Evolutionary conservation across 345 rosid species (phyloP).

Genomic region (Linum tenue): DNA sequence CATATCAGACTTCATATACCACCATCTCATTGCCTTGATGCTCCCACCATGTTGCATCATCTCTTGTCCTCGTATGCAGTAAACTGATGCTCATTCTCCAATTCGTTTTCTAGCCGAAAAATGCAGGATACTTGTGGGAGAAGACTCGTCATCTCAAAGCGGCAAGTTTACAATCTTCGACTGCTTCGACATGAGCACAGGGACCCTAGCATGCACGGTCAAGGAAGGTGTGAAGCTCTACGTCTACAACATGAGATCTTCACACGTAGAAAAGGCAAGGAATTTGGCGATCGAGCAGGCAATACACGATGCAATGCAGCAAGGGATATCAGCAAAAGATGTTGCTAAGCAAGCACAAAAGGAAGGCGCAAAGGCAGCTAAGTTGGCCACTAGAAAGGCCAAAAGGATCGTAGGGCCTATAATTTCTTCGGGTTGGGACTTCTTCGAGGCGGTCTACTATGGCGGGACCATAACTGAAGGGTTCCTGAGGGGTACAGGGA

Average conservation of each 20-base stretch:
- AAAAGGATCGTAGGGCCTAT: constrained; percentile 83
- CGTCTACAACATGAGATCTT: constrained; percentile 63
- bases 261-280: constrained; percentile 68
- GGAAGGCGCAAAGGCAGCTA: constrained; percentile 85
- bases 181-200: constrained; percentile 89
- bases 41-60: neutral
- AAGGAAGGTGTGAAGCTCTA: constrained; percentile 92
- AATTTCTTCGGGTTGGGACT: constrained; percentile 92
- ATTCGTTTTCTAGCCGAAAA: constrained; percentile 51
- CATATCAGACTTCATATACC: too few relatives aligned
- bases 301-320: constrained; percentile 50
- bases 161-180: constrained; percentile 74
- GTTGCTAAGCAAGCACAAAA: constrained; percentile 62
- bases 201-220: constrained; percentile 65
- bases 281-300: constrained; percentile 57
- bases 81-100: neutral
- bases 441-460: constrained; percentile 88
- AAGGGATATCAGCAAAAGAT: constrained; percentile 51
- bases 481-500: constrained; percentile 80
- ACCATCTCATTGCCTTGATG: neutral
- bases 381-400: constrained; percentile 59
- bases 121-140: constrained; percentile 75
- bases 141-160: constrained; percentile 73
- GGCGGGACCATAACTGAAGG: constrained; percentile 84
- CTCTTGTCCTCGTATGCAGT: neutral